These are phyloP conservation scores for Trichophyton rubrum DNA, from an alignment of 2,329 filamentous ascomycete genomes.

Conservation along the genomic window DNA sequence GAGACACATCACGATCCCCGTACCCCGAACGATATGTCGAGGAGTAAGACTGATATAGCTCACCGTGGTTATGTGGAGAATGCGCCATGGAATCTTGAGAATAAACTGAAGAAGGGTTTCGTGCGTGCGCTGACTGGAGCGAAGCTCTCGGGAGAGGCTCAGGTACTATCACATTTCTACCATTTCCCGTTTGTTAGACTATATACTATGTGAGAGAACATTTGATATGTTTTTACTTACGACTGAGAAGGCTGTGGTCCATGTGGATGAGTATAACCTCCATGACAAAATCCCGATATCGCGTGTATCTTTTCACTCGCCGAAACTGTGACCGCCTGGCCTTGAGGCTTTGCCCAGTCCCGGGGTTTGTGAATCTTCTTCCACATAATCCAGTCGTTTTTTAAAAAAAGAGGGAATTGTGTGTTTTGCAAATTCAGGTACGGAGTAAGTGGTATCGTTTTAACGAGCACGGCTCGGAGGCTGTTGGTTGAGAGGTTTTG, in stretches of 20 bases:
- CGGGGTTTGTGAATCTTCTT: constrained; percentile 5
- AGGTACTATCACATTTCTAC: neutral
- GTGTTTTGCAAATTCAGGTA: neutral
- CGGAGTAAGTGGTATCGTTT: neutral
- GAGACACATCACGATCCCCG: constrained; percentile 30
- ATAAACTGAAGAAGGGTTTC: constrained; percentile 10
- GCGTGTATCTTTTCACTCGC: constrained; percentile 1
- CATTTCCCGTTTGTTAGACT: neutral
- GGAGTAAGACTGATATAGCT: neutral
- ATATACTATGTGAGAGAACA: neutral
- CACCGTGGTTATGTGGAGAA: neutral
- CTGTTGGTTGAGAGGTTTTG: neutral
- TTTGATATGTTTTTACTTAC: neutral
- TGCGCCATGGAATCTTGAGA: constrained; percentile 1
- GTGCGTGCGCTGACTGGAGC: neutral
- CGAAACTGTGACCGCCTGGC: neutral
- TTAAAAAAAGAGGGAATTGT: neutral
- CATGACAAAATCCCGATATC: neutral
- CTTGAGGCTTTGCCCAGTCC: neutral
- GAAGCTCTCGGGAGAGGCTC: constrained; percentile 2
- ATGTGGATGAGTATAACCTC: neutral
- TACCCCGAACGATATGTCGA: constrained; percentile 6
- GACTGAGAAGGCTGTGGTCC: neutral
- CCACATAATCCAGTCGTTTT: constrained; percentile 3
- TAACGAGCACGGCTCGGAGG: neutral